These are phyloP conservation scores for Saccharum spontaneum DNA, from an alignment of 176 grass and related monocot species.

Conservation along the genomic window DNA sequence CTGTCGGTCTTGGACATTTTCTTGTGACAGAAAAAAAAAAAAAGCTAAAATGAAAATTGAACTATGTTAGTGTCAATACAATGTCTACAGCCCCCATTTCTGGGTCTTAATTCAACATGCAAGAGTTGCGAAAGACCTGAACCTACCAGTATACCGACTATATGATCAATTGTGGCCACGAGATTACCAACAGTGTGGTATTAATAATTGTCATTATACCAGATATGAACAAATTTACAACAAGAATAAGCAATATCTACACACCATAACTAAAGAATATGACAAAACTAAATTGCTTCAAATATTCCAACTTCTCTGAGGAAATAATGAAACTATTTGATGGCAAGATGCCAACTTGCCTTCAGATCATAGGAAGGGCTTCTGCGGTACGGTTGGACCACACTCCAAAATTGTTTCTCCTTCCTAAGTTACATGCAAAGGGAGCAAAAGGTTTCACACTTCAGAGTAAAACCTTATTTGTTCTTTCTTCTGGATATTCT, in stretches of 20 bases:
- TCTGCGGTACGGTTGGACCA: neutral
- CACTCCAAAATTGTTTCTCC: conserved; percentile 16
- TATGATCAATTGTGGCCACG: neutral
- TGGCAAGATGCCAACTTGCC: conserved; percentile 4
- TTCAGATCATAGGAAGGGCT: conserved; percentile 13
- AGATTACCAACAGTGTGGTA: neutral
- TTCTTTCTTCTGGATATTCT: conserved; percentile 59
- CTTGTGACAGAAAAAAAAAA: neutral
- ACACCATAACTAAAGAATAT: conserved; percentile 23
- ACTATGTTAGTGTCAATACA: neutral
- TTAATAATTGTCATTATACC: conserved; percentile 11
- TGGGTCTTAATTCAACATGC: neutral
- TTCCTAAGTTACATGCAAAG: neutral
- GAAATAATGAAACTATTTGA: conserved; percentile 30
- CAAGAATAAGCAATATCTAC: conserved; percentile 42
- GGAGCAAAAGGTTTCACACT: neutral
- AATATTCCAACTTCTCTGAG: neutral
- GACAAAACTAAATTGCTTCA: conserved; percentile 27
- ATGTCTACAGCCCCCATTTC: neutral
- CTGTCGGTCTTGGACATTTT: neutral
- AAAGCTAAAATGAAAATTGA: neutral
- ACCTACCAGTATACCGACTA: neutral
- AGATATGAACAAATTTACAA: conserved; percentile 50
- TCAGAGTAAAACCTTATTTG: conserved; percentile 18
- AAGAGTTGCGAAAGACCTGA: neutral